Base-by-base conservation (phyloP, 257 asterid species). In the Rehmannia glutinosa region DNA sequence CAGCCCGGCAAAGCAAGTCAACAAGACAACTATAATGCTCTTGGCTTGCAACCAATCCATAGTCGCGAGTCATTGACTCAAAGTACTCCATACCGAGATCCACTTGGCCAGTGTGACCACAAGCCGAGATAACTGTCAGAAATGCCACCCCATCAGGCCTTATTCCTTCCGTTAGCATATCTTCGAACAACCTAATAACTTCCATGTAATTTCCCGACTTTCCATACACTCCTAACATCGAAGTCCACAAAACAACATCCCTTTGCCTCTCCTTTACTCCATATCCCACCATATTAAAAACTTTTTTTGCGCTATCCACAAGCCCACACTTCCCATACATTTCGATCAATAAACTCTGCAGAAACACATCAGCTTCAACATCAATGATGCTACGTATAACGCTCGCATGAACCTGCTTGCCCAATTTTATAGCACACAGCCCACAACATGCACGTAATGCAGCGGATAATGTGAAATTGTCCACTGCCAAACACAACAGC, bases 11-110 rank as follows among this genome's bases (percentile, higher is more conserved):
- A 45, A 92, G 91, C 77, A 86, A 77, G 75, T 90, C 95, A 63
- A 90, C 79, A n/a, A 92, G 64, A 49, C 96, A 90, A 58, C 96
- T 84, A 33, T 87, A 87, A 61, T 92, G 98, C 83, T 92, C 96
- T 2, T 81, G 91, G 52, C 81, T 45, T 7, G 84, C 84, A 38
- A 62, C 67, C 77, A 87, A 70, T 12, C 80, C 80, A 73, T 81
- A 83, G 58, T 83, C 83, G 1, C 63, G 70, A 15, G 77, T 63
- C 98, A 88, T 88, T 59, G 82, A 81, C 49, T 85, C 84, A 8
- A 90, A 93, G 51, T 81, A 86, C 75, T 81, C 73, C 35, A 90
- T 61, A 21, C 97, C 98, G 36, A 84, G 86, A 52, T 79, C 83
- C 58, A 93, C 90, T 72, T 90, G 92, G 60, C 98, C 96, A 4